These are phyloP conservation scores for Ustilago lituana DNA, from an alignment of 1,284 basidiomycete species.

Conservation along the genomic window DNA sequence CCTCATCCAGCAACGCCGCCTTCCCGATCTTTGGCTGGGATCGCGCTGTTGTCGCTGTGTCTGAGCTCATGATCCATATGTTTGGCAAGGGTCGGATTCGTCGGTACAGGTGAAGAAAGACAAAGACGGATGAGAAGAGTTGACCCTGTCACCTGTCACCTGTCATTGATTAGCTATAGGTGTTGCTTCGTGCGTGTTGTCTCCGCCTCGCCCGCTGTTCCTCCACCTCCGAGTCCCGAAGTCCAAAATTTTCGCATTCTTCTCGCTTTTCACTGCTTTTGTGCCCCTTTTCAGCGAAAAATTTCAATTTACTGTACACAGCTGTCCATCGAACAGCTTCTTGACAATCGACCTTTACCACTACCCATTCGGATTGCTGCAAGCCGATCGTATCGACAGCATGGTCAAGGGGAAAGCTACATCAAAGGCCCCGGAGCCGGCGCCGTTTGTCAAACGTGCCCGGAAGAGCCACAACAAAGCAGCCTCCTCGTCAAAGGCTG, in stretches of 20 bases:
- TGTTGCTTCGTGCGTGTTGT: too few species aligned
- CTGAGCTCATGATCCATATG: constrained; percentile 6
- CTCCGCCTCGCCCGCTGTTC: too few species aligned
- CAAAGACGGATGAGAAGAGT: too few species aligned
- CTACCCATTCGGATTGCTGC: too few species aligned
- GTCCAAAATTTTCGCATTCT: constrained; percentile 9
- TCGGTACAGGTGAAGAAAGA: too few species aligned
- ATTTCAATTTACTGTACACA: constrained; percentile 6
- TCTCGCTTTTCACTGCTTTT: constrained; percentile 3
- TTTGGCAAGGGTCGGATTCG: neutral
- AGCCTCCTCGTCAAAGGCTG: constrained; percentile 8
- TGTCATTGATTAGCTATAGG: too few species aligned
- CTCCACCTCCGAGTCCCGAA: constrained; percentile 45
- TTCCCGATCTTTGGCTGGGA: constrained; percentile 1
- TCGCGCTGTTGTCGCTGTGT: neutral
- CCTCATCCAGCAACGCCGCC: constrained; percentile 40
- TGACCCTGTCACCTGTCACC: too few species aligned
- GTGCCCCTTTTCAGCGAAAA: constrained; percentile 3
- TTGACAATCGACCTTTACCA: too few species aligned
- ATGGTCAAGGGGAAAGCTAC: constrained; percentile 19
- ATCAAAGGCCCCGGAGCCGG: neutral
- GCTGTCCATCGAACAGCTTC: too few species aligned
- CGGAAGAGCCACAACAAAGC: constrained; percentile 4
- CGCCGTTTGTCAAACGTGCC: constrained; percentile 6
- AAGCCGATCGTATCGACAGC: too few species aligned